Evolutionary conservation across 352 stramenopile genomes (phyloP).

Genomic region (Phytophthora capsici): DNA sequence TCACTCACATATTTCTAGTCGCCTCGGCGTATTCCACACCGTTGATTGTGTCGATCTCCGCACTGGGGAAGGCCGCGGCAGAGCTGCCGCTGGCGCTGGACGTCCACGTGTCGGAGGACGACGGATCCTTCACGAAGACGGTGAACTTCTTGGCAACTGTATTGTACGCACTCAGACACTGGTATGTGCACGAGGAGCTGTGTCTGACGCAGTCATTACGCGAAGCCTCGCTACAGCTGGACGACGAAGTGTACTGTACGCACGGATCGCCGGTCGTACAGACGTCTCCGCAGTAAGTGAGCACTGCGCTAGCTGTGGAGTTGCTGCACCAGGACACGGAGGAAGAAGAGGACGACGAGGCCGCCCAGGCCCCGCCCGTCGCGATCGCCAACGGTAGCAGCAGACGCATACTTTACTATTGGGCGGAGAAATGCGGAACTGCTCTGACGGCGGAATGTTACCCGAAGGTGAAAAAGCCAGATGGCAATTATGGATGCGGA

Average conservation of each 20-base stretch:
- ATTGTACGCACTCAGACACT: slow-evolving; percentile 75
- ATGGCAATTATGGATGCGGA: slow-evolving; percentile 6
- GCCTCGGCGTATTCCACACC: slow-evolving; percentile 48
- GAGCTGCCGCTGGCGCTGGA: slow-evolving; percentile 26
- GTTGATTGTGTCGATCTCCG: slow-evolving; percentile 55
- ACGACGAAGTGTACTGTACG: slow-evolving; percentile 57
- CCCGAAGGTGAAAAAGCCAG: slow-evolving; percentile 33
- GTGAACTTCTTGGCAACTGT: slow-evolving; percentile 51
- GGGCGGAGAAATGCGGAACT: slow-evolving; percentile 21
- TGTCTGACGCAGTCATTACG: slow-evolving; percentile 60
- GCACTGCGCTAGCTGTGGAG: slow-evolving; percentile 41
- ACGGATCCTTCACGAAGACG: slow-evolving; percentile 75
- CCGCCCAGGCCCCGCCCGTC: slow-evolving; percentile 13
- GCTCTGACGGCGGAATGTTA: slow-evolving; percentile 8
- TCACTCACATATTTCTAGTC: slow-evolving; percentile 55
- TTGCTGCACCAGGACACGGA: slow-evolving; percentile 57
- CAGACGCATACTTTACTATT: slow-evolving; percentile 27
- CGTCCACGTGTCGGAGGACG: slow-evolving; percentile 50
- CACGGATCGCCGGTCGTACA: slow-evolving; percentile 56
- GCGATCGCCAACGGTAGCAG: slow-evolving; percentile 6
- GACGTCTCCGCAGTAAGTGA: slow-evolving; percentile 54
- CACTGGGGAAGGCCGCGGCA: slow-evolving; percentile 49
- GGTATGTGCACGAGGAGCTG: slow-evolving; percentile 61
- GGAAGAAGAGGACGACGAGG: slow-evolving; percentile 32
- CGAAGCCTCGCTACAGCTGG: slow-evolving; percentile 53